Evolutionary conservation across 2,329 filamentous ascomycete genomes (phyloP).

Genomic region (Penicillium sclerotigenum): DNA sequence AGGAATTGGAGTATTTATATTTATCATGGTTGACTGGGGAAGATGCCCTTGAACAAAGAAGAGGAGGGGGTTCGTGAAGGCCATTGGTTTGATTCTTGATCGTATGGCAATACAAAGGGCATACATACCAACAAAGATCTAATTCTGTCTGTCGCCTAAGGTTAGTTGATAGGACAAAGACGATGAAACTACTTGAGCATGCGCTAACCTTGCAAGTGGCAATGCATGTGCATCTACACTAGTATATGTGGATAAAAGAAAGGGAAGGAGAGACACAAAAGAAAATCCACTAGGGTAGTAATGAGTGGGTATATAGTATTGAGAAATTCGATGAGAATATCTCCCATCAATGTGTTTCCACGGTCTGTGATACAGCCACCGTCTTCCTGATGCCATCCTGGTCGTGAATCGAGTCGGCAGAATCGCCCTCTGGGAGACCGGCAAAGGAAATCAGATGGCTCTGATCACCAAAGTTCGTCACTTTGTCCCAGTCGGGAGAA

Average conservation of each 20-base stretch:
- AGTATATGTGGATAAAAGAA: neutral
- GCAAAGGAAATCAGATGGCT: conserved; percentile 33
- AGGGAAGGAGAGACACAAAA: neutral
- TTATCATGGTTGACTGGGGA: neutral
- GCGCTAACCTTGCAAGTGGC: neutral
- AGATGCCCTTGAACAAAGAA: neutral
- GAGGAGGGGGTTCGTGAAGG: neutral
- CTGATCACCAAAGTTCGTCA: conserved; percentile 28
- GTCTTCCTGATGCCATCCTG: conserved; percentile 22
- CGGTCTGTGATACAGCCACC: conserved; percentile 19
- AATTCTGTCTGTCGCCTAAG: neutral
- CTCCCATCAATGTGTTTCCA: conserved; percentile 7
- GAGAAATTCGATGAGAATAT: neutral
- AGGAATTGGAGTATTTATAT: neutral
- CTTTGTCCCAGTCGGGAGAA: conserved; percentile 16
- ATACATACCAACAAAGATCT: neutral
- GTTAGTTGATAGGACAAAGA: neutral
- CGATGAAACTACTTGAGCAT: neutral
- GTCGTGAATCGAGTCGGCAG: neutral
- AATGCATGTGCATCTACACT: too few species aligned
- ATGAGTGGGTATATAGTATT: conserved; percentile 4
- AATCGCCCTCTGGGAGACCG: conserved; percentile 20
- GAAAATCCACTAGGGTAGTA: neutral
- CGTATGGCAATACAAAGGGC: neutral
- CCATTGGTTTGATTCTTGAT: neutral